Conservation (phyloP, 2,329 filamentous ascomycete species). For the Trichophyton mentagrophytes region DNA sequence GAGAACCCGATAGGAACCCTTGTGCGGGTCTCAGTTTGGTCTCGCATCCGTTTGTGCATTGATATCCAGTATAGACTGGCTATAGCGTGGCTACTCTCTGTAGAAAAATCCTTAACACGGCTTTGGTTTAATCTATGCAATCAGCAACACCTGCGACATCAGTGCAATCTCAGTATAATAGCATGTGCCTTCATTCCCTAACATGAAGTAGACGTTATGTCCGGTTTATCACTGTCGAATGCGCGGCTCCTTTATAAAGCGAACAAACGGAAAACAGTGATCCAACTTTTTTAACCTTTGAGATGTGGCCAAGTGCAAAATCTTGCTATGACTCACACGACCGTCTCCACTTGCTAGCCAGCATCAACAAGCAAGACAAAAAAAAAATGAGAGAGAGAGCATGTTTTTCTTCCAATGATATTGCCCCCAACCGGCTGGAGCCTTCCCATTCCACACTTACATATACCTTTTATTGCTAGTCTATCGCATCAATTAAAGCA, state of each 20-base stretch:
- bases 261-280: neutral
- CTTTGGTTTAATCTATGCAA: too few relatives aligned
- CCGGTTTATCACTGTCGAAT: neutral
- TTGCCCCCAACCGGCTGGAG: neutral
- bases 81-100: too few relatives aligned
- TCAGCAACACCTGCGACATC: too few relatives aligned
- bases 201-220: neutral
- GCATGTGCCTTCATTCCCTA: too few relatives aligned
- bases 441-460: neutral
- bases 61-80: neutral
- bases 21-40: neutral
- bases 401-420: neutral
- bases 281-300: neutral
- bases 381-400: neutral
- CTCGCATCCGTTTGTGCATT: neutral
- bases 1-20: neutral
- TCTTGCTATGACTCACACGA: neutral
- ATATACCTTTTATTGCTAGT: neutral
- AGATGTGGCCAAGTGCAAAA: neutral
- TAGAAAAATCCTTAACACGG: too few relatives aligned
- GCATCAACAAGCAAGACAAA: neutral
- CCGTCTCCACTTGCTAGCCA: neutral
- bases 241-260: neutral
- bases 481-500: conserved; percentile 12
- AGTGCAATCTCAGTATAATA: too few relatives aligned